Conservation (phyloP, 176 grass and related monocot species). For the Bromus sterilis region DNA sequence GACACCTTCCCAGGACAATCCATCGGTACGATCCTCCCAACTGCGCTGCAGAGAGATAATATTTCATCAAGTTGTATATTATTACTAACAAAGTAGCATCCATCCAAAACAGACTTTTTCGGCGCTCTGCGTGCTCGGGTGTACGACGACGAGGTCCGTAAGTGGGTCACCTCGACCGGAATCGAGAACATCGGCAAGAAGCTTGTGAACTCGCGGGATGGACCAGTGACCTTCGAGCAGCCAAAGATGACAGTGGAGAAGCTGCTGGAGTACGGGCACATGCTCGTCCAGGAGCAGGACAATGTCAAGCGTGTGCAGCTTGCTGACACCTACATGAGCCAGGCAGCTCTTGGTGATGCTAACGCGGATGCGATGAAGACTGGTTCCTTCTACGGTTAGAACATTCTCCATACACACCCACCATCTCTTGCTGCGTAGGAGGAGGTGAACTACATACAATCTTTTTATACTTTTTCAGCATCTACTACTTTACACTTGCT, state of each 20-base stretch:
- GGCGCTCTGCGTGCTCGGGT: conserved; percentile 74
- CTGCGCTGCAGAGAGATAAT: background rate
- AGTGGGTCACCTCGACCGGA: conserved; percentile 40
- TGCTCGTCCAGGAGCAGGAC: conserved; percentile 81
- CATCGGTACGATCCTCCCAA: conserved; percentile 40
- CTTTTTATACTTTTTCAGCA: background rate
- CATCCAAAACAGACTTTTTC: conserved; percentile 59
- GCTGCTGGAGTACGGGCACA: conserved; percentile 60
- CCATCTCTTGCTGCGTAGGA: conserved; percentile 20
- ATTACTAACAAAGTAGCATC: background rate
- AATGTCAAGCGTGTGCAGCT: conserved; percentile 86
- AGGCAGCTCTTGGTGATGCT: conserved; percentile 76
- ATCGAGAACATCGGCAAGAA: conserved; percentile 48
- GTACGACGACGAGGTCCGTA: conserved; percentile 83
- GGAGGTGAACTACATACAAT: conserved; percentile 8
- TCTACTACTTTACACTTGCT: background rate
- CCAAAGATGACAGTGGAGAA: conserved; percentile 64
- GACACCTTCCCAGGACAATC: conserved; percentile 92
- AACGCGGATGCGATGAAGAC: conserved; percentile 63
- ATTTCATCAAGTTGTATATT: background rate
- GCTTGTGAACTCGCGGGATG: conserved; percentile 76
- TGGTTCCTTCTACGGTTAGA: conserved; percentile 55
- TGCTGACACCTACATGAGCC: conserved; percentile 74
- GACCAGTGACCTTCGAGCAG: conserved; percentile 60
- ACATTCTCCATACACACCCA: conserved; percentile 17